Percentiles rank a stretch among this genome's conserved stretches.
Evolutionary conservation across 768 basidiomycete genomes (phyloP).

Genomic region (Auricularia cornea): DNA sequence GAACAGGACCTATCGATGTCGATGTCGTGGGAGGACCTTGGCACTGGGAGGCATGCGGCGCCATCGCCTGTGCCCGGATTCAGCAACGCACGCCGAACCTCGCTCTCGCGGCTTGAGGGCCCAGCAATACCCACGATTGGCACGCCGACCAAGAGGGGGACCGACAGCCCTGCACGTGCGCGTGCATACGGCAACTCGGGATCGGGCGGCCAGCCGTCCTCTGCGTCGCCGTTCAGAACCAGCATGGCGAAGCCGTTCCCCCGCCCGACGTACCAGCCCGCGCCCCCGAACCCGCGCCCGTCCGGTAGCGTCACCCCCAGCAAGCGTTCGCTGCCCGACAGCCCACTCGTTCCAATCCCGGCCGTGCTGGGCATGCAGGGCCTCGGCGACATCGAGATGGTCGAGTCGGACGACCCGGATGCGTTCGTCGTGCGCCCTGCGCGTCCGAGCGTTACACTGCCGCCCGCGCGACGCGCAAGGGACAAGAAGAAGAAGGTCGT

Average conservation of each 20-base stretch:
- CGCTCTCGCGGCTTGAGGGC: background rate
- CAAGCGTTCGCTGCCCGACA: background rate
- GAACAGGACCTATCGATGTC: background rate
- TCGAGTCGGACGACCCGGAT: background rate
- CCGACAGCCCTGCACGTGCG: background rate
- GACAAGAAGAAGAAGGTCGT: background rate
- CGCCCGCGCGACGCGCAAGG: background rate
- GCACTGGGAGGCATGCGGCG: background rate
- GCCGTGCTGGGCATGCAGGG: background rate
- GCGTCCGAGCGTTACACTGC: background rate
- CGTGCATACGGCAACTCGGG: background rate
- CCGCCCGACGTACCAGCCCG: background rate
- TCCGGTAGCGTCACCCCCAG: background rate
- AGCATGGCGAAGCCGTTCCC: background rate
- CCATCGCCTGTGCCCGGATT: background rate
- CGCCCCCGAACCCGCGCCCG: background rate
- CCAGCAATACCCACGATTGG: background rate
- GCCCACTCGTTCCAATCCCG: background rate
- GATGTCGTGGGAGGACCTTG: constrained; percentile 1
- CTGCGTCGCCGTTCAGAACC: background rate
- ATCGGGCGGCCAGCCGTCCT: background rate
- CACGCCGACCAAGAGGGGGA: background rate
- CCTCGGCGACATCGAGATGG: background rate
- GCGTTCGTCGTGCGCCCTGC: background rate
- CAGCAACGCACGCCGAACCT: background rate